These are phyloP conservation scores for Fragaria iinumae DNA, from an alignment of 306 rosid genomes.

Conservation along the genomic window DNA sequence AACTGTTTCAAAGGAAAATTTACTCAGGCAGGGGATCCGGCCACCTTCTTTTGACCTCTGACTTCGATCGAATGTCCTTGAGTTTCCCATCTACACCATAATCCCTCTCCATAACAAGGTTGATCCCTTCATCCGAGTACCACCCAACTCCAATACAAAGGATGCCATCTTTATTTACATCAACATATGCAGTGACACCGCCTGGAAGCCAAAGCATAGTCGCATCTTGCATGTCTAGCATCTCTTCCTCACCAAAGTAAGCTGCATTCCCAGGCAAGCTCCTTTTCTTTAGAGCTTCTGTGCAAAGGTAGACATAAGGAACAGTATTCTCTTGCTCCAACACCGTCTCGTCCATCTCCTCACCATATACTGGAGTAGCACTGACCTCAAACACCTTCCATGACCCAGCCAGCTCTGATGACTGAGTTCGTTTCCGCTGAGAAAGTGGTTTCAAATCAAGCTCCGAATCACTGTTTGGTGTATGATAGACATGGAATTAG, in stretches of 20 bases:
- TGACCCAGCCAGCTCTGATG: constrained; percentile 70
- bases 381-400: constrained; percentile 93
- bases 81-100: constrained; percentile 90
- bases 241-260: constrained; percentile 81
- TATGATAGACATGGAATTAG: background rate
- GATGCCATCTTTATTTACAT: constrained; percentile 66
- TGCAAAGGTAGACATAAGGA: constrained; percentile 67
- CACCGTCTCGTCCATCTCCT: constrained; percentile 42
- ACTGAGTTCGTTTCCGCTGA: constrained; percentile 63
- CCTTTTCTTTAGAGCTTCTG: constrained; percentile 69
- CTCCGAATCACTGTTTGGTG: constrained; percentile 50
- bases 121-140: constrained; percentile 94
- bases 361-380: constrained; percentile 69
- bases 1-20: constrained; percentile 16
- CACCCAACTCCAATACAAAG: constrained; percentile 94
- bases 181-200: constrained; percentile 77
- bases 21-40: constrained; percentile 46
- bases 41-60: constrained; percentile 86
- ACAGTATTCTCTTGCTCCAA: constrained; percentile 28
- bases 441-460: constrained; percentile 67
- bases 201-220: constrained; percentile 93
- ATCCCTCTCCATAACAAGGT: constrained; percentile 95
- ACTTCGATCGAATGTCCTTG: constrained; percentile 70
- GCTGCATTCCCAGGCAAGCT: constrained; percentile 50
- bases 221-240: constrained; percentile 67